Conservation (phyloP, 306 rosid species). For the Vigna radiata region DNA sequence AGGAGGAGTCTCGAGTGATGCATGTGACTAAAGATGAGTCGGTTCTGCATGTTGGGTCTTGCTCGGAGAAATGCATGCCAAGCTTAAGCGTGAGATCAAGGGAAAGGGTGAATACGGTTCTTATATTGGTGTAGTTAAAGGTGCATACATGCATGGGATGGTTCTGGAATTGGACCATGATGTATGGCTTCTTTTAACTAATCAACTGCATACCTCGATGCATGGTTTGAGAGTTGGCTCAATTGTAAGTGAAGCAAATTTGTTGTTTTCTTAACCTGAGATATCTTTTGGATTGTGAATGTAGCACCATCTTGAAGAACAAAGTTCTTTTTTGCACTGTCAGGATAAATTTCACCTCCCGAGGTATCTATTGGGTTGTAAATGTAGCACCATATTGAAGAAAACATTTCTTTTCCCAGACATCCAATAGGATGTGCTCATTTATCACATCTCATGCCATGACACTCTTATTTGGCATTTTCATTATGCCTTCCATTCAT, state of each 20-base stretch:
- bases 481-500: too few relatives aligned
- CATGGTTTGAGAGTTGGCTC: conserved; percentile 89
- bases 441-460: too few relatives aligned
- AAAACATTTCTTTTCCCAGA: too few relatives aligned
- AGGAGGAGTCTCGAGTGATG: conserved; percentile 71
- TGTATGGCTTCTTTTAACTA: conserved; percentile 90
- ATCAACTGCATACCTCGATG: conserved; percentile 58
- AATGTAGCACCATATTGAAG: too few relatives aligned
- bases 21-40: conserved; percentile 67
- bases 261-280: neutral
- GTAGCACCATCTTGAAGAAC: conserved; percentile 2
- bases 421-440: too few relatives aligned
- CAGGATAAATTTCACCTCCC: neutral
- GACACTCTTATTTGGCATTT: too few relatives aligned
- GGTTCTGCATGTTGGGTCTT: conserved; percentile 52
- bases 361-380: too few relatives aligned
- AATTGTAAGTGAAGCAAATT: conserved; percentile 63
- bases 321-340: conserved; percentile 2
- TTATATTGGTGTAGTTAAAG: conserved; percentile 72
- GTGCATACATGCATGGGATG: conserved; percentile 87
- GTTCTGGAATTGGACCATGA: conserved; percentile 81
- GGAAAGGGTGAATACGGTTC: conserved; percentile 73
- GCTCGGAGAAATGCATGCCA: conserved; percentile 40
- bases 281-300: conserved; percentile 2
- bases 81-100: conserved; percentile 30